Conservation (phyloP, 306 rosid genomes). For the Mimosa bimucronata region DNA sequence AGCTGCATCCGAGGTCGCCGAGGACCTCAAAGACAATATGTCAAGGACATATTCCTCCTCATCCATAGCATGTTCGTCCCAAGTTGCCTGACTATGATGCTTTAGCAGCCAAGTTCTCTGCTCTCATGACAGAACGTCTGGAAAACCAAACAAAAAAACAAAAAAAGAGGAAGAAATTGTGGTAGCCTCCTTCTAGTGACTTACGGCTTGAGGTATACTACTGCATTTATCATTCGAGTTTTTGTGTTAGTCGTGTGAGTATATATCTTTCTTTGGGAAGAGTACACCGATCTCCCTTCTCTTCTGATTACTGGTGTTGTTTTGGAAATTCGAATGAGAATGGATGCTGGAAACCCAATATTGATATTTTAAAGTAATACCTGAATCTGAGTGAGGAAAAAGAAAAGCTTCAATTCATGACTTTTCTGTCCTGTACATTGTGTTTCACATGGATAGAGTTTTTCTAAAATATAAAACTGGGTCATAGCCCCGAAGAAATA, state of each 20-base stretch:
- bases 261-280: slow-evolving; percentile 3
- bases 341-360: not conserved
- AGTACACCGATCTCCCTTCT: not conserved
- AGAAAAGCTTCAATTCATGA: not conserved
- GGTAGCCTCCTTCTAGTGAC: not conserved
- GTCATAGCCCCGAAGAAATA: not conserved
- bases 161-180: too few relatives aligned
- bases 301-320: not conserved
- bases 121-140: slow-evolving; percentile 57
- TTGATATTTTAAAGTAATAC: not conserved
- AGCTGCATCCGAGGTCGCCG: slow-evolving; percentile 22
- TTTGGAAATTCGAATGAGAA: not conserved
- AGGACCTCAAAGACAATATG: slow-evolving; percentile 42
- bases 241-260: slow-evolving; percentile 16
- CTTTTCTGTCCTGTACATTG: not conserved
- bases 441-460: not conserved
- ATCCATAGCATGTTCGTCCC: slow-evolving; percentile 79
- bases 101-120: slow-evolving; percentile 63
- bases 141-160: slow-evolving; percentile 22
- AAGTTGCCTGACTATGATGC: slow-evolving; percentile 80
- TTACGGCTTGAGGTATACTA: slow-evolving; percentile 7
- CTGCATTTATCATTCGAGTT: not conserved
- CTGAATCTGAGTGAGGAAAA: not conserved
- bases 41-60: slow-evolving; percentile 56
- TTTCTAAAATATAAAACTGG: not conserved